phyloP scores from a whole-genome alignment of 2,329 filamentous ascomycete genomes.

The Ceratocystis smalleyi region DNA sequence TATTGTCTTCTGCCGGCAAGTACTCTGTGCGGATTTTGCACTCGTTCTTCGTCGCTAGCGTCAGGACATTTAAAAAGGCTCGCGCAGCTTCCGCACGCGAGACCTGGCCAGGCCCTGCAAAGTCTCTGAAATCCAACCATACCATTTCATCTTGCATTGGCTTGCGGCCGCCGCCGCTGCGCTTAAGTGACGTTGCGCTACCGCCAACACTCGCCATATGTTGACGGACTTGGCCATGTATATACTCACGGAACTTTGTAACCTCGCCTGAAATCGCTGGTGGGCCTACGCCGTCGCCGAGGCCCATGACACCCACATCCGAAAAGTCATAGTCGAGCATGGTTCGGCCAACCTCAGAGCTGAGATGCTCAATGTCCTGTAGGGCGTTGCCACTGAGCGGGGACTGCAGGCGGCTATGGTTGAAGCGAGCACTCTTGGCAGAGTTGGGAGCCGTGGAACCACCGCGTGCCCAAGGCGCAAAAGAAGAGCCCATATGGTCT shows the following conservation, averaged over 20 bases:
- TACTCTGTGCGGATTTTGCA: conserved; percentile 36
- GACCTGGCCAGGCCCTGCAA: conserved; percentile 43
- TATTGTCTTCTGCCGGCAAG: conserved; percentile 21
- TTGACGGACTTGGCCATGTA: neutral
- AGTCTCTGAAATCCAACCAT: conserved; percentile 50
- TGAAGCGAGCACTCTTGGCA: conserved; percentile 25
- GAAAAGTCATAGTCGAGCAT: conserved; percentile 6
- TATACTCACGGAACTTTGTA: conserved; percentile 2
- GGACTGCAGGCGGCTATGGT: conserved; percentile 21
- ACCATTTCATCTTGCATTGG: conserved; percentile 7
- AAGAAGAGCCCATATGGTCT: conserved; percentile 44
- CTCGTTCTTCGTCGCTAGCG: conserved; percentile 49
- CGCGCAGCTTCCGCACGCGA: conserved; percentile 53
- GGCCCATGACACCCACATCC: neutral
- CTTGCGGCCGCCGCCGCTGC: neutral
- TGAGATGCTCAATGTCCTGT: conserved; percentile 15
- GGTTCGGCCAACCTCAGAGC: conserved; percentile 1
- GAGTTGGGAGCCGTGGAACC: conserved; percentile 34
- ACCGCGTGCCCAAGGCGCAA: conserved; percentile 38
- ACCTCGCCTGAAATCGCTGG: neutral
- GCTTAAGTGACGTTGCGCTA: neutral
- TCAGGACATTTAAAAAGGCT: conserved; percentile 59
- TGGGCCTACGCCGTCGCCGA: neutral
- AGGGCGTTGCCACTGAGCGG: neutral
- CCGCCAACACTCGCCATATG: neutral